Evolutionary conservation across 2,329 filamentous ascomycete species (phyloP).

Genomic region (Trichoderma sp.): DNA sequence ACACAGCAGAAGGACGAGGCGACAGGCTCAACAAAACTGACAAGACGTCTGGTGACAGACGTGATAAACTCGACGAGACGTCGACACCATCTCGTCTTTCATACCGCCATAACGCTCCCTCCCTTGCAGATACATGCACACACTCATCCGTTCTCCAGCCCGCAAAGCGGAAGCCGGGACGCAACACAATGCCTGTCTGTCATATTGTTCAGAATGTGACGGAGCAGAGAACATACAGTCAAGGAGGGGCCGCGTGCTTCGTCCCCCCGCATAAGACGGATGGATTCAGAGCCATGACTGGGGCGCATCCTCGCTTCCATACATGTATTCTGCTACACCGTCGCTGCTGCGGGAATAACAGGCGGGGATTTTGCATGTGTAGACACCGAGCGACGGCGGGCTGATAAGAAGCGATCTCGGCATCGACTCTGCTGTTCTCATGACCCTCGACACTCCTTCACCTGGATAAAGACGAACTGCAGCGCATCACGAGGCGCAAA

Average conservation of each 20-base stretch:
- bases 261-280: conserved; percentile 14
- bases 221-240: not conserved
- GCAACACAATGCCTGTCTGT: conserved; percentile 1
- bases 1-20: not conserved
- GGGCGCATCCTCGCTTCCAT: not conserved
- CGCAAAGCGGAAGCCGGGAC: conserved; percentile 24
- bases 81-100: not conserved
- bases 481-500: conserved; percentile 19
- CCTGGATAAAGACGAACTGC: not conserved
- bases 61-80: not conserved
- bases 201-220: not conserved
- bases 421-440: conserved; percentile 12
- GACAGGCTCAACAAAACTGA: not conserved
- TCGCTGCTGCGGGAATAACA: conserved; percentile 11
- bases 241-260: not conserved
- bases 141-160: not conserved
- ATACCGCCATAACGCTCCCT: conserved; percentile 1
- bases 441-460: conserved; percentile 14
- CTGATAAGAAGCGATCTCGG: conserved; percentile 9
- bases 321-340: conserved; percentile 5
- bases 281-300: not conserved
- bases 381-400: not conserved
- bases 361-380: no score
- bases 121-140: not conserved
- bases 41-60: not conserved